Base-by-base conservation (phyloP, 1,139 yeast species). In the Waltiozyma sp. region DNA sequence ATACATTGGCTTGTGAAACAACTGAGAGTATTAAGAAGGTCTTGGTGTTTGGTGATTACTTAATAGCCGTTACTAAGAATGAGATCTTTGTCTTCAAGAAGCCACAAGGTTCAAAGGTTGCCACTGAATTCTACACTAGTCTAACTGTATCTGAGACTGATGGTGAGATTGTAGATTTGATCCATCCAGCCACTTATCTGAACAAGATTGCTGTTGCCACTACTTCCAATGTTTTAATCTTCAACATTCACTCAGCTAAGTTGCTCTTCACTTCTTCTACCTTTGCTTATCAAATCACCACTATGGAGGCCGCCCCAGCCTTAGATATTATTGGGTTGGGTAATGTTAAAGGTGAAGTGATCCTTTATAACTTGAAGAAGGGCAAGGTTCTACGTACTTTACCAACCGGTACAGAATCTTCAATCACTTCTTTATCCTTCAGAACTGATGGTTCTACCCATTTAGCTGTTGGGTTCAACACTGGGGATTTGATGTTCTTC, bases 361-460 rank as follows among this genome's bases (percentile, higher is more conserved):
- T 66, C 40, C 59, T 91, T 39, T 82, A 72, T 62, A 79, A 93
- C 57, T 58, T 91, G 50, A 80, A 76, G 51, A 81, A 77, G 57
- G 95, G 79, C 19, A 73, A 67, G 47, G 60, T 67, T 2, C 54
- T 86, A 40, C 75, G 80, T 49, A 75, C 78, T 9, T 66, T 82
- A 42, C 73, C 74, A 21, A 72, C 84, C 1, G 79, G 80, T 4
- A 18, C 37, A 4, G 72, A 72, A 40, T 61, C 75, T 42, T 41
- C 51, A 13, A 44, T 55, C 8, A 75, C 84, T 0, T 71, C 95
- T 0, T 55, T 91, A 21, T 84, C 96, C 0, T 91, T 93, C 66
- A 76, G 98, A 64, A 86, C 96, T 2, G 98, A 93, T 60, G 95
- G 95, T 0, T 73, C 82, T 4, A 73, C 93, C 4, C 94, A 89